phyloP scores from a whole-genome alignment of 805 yeast species.

The Candida wancherniae region DNA sequence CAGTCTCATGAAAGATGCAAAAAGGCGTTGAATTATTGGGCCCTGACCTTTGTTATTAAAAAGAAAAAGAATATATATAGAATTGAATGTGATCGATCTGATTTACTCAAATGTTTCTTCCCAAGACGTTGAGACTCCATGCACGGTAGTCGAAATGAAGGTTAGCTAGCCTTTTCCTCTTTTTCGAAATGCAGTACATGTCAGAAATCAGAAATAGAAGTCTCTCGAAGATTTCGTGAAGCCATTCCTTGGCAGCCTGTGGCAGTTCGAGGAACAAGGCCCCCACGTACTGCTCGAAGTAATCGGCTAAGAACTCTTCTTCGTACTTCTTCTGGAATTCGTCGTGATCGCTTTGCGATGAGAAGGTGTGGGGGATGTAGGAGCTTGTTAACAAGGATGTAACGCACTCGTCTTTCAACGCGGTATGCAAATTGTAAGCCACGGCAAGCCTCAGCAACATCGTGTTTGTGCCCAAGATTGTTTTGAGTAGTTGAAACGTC shows the following conservation, averaged over 20 bases:
- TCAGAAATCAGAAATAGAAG: constrained; percentile 26
- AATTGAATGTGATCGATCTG: constrained; percentile 1
- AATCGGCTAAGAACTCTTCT: constrained; percentile 40
- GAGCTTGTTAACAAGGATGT: constrained; percentile 18
- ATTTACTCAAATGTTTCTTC: constrained; percentile 18
- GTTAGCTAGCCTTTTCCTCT: constrained; percentile 1
- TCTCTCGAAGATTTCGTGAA: constrained; percentile 26
- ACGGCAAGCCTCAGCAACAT: constrained; percentile 31
- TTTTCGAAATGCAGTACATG: constrained; percentile 12
- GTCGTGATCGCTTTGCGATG: neutral
- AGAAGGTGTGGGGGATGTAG: constrained; percentile 23
- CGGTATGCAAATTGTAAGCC: constrained; percentile 32
- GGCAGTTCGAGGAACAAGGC: constrained; percentile 37
- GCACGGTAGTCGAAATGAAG: constrained; percentile 21
- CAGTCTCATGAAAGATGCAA: constrained; percentile 28
- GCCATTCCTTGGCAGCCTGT: constrained; percentile 30
- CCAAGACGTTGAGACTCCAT: constrained; percentile 33
- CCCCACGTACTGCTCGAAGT: constrained; percentile 41
- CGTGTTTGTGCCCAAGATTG: constrained; percentile 40
- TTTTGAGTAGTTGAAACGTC: constrained; percentile 26
- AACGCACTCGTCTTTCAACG: constrained; percentile 29
- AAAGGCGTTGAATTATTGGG: constrained; percentile 11
- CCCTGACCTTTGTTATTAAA: neutral
- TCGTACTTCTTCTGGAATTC: constrained; percentile 20
- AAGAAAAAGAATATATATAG: neutral